Conservation (phyloP, 139 green algal genomes). For the Marvania coccoides region DNA sequence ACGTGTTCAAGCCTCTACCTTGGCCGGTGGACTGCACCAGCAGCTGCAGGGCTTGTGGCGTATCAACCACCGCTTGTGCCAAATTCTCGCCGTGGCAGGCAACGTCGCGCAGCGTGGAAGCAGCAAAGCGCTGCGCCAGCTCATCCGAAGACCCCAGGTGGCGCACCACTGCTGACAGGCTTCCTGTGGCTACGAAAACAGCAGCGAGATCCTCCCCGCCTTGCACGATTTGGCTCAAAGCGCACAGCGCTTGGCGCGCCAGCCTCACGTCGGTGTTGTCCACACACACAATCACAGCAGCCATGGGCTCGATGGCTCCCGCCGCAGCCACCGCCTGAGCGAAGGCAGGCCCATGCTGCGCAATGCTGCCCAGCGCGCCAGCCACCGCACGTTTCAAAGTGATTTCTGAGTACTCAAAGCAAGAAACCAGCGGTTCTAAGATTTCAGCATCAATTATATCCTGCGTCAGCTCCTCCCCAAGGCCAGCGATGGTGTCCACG, state of each 20-base stretch:
- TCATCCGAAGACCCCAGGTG: not conserved
- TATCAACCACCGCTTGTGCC: not conserved
- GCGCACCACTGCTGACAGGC: not conserved
- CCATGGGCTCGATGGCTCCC: not conserved
- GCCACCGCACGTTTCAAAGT: not conserved
- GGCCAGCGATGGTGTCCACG: not conserved
- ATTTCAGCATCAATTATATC: not conserved
- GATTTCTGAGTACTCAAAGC: not conserved
- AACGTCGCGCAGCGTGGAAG: constrained; percentile 9
- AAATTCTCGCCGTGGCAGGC: not conserved
- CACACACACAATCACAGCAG: not conserved
- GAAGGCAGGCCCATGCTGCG: not conserved
- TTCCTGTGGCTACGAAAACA: not conserved
- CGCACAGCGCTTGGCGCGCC: not conserved
- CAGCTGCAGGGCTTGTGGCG: not conserved
- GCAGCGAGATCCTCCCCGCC: not conserved
- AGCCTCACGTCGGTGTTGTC: not conserved
- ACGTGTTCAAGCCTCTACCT: not conserved
- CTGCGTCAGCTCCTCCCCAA: not conserved
- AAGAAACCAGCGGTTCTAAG: constrained; percentile 5
- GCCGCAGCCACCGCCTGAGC: not conserved
- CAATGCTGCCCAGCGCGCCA: not conserved
- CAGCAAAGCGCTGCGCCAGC: not conserved
- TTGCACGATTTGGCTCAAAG: not conserved
- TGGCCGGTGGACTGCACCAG: not conserved